A percentile compares a stretch with the other conserved stretches of the same genome.
Conservation (phyloP, 345 rosid species). For the Noccaea bulbosa region DNA sequence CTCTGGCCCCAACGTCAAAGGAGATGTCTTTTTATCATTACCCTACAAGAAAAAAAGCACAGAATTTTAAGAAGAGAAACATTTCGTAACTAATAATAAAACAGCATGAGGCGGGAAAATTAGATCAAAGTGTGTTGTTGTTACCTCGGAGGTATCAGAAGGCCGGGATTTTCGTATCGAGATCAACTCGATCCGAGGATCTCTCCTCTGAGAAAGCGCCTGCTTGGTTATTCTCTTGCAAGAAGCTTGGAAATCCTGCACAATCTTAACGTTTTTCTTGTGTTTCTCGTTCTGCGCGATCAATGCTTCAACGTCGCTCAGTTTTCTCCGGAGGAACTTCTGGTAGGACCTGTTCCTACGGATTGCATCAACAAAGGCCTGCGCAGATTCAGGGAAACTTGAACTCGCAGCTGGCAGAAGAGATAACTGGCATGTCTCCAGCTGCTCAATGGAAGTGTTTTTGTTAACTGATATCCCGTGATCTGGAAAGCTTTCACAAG, state of each 20-base stretch:
- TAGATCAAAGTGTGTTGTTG: not conserved
- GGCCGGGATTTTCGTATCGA: constrained; percentile 48
- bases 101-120: constrained; percentile 9
- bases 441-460: constrained; percentile 44
- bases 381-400: constrained; percentile 75
- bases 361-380: constrained; percentile 68
- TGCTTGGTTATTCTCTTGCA: constrained; percentile 68
- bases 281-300: constrained; percentile 82
- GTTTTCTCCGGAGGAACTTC: constrained; percentile 67
- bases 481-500: constrained; percentile 53
- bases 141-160: constrained; percentile 63
- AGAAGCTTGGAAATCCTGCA: constrained; percentile 72
- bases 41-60: constrained; percentile 53
- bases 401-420: constrained; percentile 42
- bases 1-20: constrained; percentile 61
- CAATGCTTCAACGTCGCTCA: constrained; percentile 71
- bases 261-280: constrained; percentile 67
- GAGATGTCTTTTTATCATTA: constrained; percentile 53
- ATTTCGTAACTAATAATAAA: not conserved
- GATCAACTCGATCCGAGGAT: constrained; percentile 75
- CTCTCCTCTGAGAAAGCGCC: constrained; percentile 71
- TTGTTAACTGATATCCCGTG: constrained; percentile 41
- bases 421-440: constrained; percentile 46
- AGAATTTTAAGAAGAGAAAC: constrained; percentile 7
- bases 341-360: constrained; percentile 83